Conservation (phyloP, 345 rosid genomes). For the Bruguiera parviflora region DNA sequence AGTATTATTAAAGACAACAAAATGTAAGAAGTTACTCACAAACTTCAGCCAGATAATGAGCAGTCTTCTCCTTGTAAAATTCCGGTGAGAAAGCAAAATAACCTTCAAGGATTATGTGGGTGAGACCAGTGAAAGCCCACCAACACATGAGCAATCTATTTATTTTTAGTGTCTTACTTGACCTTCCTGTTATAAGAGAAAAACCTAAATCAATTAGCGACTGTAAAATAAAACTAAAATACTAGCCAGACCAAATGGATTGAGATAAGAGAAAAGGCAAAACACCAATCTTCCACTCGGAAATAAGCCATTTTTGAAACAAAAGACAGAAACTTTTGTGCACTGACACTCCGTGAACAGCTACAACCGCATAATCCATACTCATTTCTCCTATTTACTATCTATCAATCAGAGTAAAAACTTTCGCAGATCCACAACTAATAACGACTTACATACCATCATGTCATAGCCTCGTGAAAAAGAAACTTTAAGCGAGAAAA, state of each 20-base stretch:
- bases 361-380: not conserved
- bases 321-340: not conserved
- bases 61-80: slow-evolving; percentile 71
- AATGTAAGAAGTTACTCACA: slow-evolving; percentile 51
- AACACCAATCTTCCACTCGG: not conserved
- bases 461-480: too few species aligned
- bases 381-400: not conserved
- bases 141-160: slow-evolving; percentile 88
- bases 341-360: too few species aligned
- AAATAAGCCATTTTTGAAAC: not conserved
- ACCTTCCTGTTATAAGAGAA: slow-evolving; percentile 35
- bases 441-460: too few species aligned
- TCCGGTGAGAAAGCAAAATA: slow-evolving; percentile 89
- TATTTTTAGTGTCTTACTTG: slow-evolving; percentile 34
- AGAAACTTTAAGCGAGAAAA: too few species aligned
- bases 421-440: too few species aligned
- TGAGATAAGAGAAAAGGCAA: not conserved
- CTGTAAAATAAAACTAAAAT: not conserved
- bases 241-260: not conserved
- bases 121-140: slow-evolving; percentile 97
- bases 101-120: slow-evolving; percentile 77
- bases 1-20: not conserved
- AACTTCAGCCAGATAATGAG: slow-evolving; percentile 81
- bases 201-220: not conserved
- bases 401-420: not conserved